These are phyloP conservation scores for Tylopilus vinaceipallidus DNA, from an alignment of 768 basidiomycete genomes.

Conservation along the genomic window DNA sequence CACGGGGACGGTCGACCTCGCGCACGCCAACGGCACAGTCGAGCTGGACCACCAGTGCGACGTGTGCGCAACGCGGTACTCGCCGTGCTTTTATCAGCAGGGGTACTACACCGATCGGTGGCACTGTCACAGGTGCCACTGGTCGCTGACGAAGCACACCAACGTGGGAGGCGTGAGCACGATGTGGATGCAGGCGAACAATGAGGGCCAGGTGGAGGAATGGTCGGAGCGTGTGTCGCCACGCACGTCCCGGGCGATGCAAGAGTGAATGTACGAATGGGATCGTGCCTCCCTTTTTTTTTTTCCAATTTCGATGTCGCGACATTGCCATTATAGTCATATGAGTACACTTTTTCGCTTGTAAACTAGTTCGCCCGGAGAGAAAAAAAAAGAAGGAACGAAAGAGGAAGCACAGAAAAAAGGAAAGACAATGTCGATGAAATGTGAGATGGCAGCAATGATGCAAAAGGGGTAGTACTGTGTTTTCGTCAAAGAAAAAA, in stretches of 20 bases:
- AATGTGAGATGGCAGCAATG: slow-evolving; percentile 19
- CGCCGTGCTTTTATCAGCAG: slow-evolving; percentile 69
- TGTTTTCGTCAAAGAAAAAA: slow-evolving; percentile 4
- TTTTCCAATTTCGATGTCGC: background rate
- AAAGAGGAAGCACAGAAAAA: background rate
- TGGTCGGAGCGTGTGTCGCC: slow-evolving; percentile 16
- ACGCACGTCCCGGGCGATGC: slow-evolving; percentile 13
- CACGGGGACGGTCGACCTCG: too few relatives aligned
- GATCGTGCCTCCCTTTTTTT: background rate
- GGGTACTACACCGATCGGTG: slow-evolving; percentile 24
- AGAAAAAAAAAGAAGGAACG: background rate
- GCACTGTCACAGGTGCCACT: slow-evolving; percentile 49
- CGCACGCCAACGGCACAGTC: slow-evolving; percentile 1
- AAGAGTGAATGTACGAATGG: too few relatives aligned
- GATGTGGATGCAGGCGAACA: background rate
- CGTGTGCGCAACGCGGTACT: slow-evolving; percentile 65
- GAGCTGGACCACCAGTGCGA: slow-evolving; percentile 45
- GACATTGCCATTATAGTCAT: slow-evolving; percentile 19
- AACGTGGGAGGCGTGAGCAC: background rate
- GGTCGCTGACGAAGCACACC: slow-evolving; percentile 10
- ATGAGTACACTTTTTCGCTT: slow-evolving; percentile 23
- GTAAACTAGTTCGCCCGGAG: slow-evolving; percentile 24
- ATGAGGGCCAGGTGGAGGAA: slow-evolving; percentile 3
- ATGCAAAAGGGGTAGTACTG: slow-evolving; percentile 23
- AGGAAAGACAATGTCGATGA: background rate